Base-by-base conservation (phyloP, 495 filamentous ascomycete genomes). In the Trichoderma orchidacearum region DNA sequence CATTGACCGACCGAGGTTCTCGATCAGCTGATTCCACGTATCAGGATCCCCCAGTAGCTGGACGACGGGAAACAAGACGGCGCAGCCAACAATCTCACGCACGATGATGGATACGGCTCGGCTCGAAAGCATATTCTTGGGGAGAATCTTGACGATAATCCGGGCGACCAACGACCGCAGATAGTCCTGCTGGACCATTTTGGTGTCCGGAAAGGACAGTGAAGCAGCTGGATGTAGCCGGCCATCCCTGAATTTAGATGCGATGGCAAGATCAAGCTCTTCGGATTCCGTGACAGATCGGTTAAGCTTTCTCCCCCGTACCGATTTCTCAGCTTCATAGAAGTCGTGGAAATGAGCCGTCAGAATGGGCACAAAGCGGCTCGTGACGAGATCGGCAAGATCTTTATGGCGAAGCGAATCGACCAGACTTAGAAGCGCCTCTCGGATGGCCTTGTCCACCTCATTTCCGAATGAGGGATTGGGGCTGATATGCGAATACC, bases 11-110 rank as follows among this genome's bases (percentile, higher is more conserved):
- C 91, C 91, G 69, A 85, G 92, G 50, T 84, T 88, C 67, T 95
- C 90, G 77, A 97, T 87, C 60, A 94, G 63, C 63, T 95, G 90
- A 66, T 97, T 97, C 93, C 93, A 96, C 2, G 86, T 91, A 74
- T 99, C 94, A 9, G 94, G 91, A 59, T 97, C 93, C 17, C 88
- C 75, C 29, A 93, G 64, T 63, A 87, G 72, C 60, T 82, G 78
- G 68, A 91, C 72, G 28, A 85, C 70, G 3, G 89, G 87, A 30
- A 78, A 81, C 54, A 92, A 70, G 51, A 92, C 81, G 36, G 85
- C 84, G 64, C 89, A 90, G 13, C 84, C 76, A 5, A 95, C 80
- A 57, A 97, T 82, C 71, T 99, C 94, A 60, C 85, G 82, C 30
- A 95, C 76, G 34, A 99, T 69, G 12, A 87, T 85, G 18, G 77